phyloP scores from a whole-genome alignment of 2,329 filamentous ascomycete genomes.

The Didymella pomorum region DNA sequence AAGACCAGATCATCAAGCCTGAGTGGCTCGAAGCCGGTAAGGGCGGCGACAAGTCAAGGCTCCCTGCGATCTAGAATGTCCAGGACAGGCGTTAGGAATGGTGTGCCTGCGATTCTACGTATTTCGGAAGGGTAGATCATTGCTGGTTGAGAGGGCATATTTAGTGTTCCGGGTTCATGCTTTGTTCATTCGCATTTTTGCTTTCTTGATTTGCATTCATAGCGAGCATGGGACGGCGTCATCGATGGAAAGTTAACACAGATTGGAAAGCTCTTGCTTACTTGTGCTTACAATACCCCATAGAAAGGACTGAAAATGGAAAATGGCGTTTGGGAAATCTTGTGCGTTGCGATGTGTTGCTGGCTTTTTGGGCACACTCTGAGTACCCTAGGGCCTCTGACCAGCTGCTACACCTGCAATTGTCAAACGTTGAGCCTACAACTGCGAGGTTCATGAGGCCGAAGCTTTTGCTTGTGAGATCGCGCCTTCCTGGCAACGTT shows the following conservation, averaged over 20 bases:
- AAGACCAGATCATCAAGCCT: slow-evolving; percentile 75
- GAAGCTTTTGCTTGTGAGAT: background rate
- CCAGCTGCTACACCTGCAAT: background rate
- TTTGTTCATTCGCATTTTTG: background rate
- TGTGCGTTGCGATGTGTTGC: background rate
- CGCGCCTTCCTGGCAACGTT: background rate
- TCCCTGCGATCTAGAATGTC: slow-evolving; percentile 11
- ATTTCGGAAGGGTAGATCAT: background rate
- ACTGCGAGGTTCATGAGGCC: background rate
- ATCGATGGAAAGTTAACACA: background rate
- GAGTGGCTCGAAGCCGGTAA: slow-evolving; percentile 71
- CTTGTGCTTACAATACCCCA: slow-evolving; percentile 21
- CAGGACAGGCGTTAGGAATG: no score
- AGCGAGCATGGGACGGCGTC: slow-evolving; percentile 20
- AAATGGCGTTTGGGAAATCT: slow-evolving; percentile 14
- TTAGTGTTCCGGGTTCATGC: background rate
- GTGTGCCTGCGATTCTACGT: background rate
- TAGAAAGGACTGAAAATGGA: slow-evolving; percentile 20
- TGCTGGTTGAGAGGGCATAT: background rate
- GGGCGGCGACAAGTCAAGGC: slow-evolving; percentile 71
- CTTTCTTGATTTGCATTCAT: slow-evolving; percentile 7
- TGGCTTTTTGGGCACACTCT: background rate
- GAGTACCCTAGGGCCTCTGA: background rate
- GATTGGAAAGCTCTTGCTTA: slow-evolving; percentile 13
- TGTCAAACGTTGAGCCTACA: background rate